Percentiles rank a stretch among this genome's conserved stretches.
Conservation (phyloP, 1,284 basidiomycete species). For the Apiotrichum laibachii region DNA sequence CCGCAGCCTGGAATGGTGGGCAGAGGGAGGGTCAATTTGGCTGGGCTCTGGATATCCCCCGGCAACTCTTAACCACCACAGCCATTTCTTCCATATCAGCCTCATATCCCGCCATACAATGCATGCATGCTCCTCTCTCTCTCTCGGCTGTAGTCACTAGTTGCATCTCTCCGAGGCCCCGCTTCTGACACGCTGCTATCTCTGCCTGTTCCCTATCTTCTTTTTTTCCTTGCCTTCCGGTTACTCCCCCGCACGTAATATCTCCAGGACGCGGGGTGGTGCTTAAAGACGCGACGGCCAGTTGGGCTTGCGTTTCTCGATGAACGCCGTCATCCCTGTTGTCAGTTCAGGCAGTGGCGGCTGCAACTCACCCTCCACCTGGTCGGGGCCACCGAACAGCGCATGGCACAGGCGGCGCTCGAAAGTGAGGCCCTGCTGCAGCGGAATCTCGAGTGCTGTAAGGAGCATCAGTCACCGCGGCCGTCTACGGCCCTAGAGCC, state of each 20-base stretch:
- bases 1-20: too few relatives aligned
- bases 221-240: too few relatives aligned
- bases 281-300: conserved; percentile 52
- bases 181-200: neutral
- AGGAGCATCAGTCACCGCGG: neutral
- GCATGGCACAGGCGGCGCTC: conserved; percentile 89
- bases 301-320: conserved; percentile 83
- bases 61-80: too few relatives aligned
- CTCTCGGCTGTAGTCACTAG: neutral
- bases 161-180: neutral
- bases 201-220: neutral
- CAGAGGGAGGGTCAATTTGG: too few relatives aligned
- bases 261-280: too few relatives aligned
- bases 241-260: too few relatives aligned
- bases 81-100: too few relatives aligned
- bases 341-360: neutral
- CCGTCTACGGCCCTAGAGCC: neutral
- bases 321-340: conserved; percentile 80
- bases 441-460: conserved; percentile 73
- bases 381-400: conserved; percentile 89
- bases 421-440: conserved; percentile 78
- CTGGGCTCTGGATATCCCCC: too few relatives aligned
- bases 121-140: too few relatives aligned
- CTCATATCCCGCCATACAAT: too few relatives aligned
- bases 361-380: conserved; percentile 76